Percentiles rank a stretch among this genome's conserved stretches.
These are phyloP conservation scores for Talaromyces atroroseus DNA, from an alignment of 2,329 filamentous ascomycete genomes.

Conservation along the genomic window DNA sequence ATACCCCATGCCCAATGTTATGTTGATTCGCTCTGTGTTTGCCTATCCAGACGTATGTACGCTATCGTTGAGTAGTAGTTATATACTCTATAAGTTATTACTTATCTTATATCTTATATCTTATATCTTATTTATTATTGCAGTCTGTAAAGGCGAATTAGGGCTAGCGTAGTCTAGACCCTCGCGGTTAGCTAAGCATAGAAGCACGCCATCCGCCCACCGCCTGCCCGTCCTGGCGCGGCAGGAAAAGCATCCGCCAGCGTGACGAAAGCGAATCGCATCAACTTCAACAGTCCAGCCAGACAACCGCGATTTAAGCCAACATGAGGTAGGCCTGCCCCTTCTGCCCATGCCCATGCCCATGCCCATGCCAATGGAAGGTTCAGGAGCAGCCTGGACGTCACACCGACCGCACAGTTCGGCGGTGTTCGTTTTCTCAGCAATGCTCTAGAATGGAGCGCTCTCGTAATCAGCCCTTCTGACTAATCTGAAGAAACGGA, in stretches of 20 bases:
- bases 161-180: neutral
- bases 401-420: too few species aligned
- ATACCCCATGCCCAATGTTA: conserved; percentile 6
- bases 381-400: too few species aligned
- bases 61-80: neutral
- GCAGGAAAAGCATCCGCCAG: neutral
- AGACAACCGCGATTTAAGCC: too few species aligned
- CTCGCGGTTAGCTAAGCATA: neutral
- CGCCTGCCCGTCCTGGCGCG: conserved; percentile 1
- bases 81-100: neutral
- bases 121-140: too few species aligned
- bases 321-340: too few species aligned
- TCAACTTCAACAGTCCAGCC: too few species aligned
- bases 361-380: too few species aligned
- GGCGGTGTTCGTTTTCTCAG: too few species aligned
- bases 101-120: too few species aligned
- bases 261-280: too few species aligned
- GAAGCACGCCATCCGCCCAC: conserved; percentile 14
- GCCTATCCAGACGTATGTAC: neutral
- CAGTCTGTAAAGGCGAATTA: neutral
- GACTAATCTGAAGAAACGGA: neutral
- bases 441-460: neutral
- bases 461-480: neutral
- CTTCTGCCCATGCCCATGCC: too few species aligned
- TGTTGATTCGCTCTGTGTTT: neutral